Evolutionary conservation across 2,329 filamentous ascomycete species (phyloP), one percentile per base, ranked within the genome.

Genomic region (Pyricularia grisea): DNA sequence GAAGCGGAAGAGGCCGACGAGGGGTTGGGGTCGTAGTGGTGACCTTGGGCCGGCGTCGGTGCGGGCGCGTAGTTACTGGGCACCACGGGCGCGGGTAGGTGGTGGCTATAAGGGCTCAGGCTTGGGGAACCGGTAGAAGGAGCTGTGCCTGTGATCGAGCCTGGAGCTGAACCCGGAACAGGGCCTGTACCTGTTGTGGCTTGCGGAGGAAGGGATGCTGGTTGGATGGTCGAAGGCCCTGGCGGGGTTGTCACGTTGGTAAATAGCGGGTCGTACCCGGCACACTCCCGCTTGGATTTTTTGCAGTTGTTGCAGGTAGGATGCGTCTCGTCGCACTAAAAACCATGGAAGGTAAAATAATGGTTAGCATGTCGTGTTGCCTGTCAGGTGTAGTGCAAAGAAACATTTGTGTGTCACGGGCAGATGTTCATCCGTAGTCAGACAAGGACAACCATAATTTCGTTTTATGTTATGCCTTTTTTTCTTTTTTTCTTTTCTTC

Each of bases 271-370:
- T 95, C 92, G 86, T 95, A 95, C 69, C 92, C 92, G 66, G 93
- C 78, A 76, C 92, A 95, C 75, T 94, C 92, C 76, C 92, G 91
- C 81, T 94, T 95, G 73, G 91, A 93, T 79, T 95, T 95, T 76
- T 90, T 90, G 81, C 92, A 95, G 77, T 95, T 93, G 81, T 93
- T 90, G 84, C 95, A 99, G 70, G 90, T 89, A 27, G 95, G 95
- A 79, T 97, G 93, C 71, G 88, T 89, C 84, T 99, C 95, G 87
- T 98, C 95, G 82, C 95, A 99, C 95, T 97, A 73, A 71, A 71
- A 66, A 73, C 75, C 66, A 70, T 30, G 63, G 66, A 69, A 70
- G 70, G 33, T 42, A 58, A 42, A 65, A 65, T 33, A 66, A 36
- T 50, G 42, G 61, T 55, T 27, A 64, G 28, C 60, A 64, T 30